These are phyloP conservation scores for Luffa acutangula DNA, from an alignment of 306 rosid genomes.

Conservation along the genomic window DNA sequence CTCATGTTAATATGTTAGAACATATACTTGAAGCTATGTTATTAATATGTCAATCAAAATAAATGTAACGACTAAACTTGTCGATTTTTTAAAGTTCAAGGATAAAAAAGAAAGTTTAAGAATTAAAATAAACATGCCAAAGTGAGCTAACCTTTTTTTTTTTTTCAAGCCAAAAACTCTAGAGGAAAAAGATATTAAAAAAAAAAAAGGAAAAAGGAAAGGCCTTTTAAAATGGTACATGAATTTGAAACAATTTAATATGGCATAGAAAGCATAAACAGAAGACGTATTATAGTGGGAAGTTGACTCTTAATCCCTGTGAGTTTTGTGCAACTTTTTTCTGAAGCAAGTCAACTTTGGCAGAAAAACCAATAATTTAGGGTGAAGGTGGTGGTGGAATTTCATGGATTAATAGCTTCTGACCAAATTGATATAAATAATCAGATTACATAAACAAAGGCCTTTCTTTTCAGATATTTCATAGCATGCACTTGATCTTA, in stretches of 20 bases:
- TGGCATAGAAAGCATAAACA: conserved; percentile 6
- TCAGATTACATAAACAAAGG: neutral
- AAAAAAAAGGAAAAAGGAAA: neutral
- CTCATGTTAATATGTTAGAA: no score
- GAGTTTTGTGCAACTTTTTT: conserved; percentile 14
- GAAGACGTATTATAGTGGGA: conserved; percentile 29
- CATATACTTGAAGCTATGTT: no score
- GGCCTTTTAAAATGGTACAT: neutral
- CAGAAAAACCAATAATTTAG: neutral
- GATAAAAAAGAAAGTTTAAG: no score
- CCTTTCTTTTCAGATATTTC: neutral
- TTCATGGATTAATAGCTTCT: neutral
- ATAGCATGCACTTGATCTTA: neutral
- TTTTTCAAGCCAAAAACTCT: no score
- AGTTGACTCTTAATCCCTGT: conserved; percentile 26
- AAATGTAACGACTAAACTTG: no score
- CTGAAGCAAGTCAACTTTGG: conserved; percentile 19
- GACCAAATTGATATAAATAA: neutral
- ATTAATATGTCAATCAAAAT: no score
- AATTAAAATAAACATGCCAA: no score
- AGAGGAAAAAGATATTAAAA: neutral
- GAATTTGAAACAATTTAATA: neutral
- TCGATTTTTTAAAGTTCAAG: no score
- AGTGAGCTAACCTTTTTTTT: no score
- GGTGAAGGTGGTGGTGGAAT: neutral